Base-by-base conservation (phyloP, 2,329 filamentous ascomycete species). In the Cordyceps tenuipes region DNA sequence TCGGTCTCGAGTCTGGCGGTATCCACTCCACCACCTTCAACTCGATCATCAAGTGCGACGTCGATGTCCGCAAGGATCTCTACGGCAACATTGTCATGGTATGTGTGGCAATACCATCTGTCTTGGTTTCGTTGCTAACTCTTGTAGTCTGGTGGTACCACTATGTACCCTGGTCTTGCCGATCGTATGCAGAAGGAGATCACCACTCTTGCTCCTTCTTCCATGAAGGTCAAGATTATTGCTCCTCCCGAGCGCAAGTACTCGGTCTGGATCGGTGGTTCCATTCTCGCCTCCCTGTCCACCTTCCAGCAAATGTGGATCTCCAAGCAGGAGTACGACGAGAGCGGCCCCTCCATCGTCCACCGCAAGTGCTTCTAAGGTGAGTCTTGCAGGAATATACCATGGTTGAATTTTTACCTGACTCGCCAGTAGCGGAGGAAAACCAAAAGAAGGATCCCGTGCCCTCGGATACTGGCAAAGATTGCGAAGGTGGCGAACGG, bases 291-390 rank as follows among this genome's bases (percentile, higher is more conserved):
- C 72, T 99, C 94, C 67, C 90, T 99, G 73, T 99, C 94, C 71
- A 99, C 94, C 80, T 99, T 99, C 93, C 94, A 99, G 86, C 94
- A 99, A 84, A 99, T 99, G 94, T 99, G 94, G 94, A 97, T 99
- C 88, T 99, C 94, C 73, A 99, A 99, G 91, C 94, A 99, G 84
- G 93, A 97, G 86, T 97, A 97, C 88, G 94, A 99, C 84, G 94
- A 97, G 91, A 94, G 89, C 79, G 93, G 93, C 82, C 94, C 93
- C 73, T 97, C 92, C 75, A 97, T 97, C 76, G 93, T 97, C 74
- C 93, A 97, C 89, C 90, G 92, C 88, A 97, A 97, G 91, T 97
- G 93, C 90, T 97, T 97, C 90, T 97, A 96, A 96, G 88, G 86
- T 87, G 74, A 71, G 75, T 64, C 21, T 47, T 21, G 9, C 7